Evolutionary conservation across 1,139 yeast genomes (phyloP).

Genomic region (Lodderomyces pseudojiufengensis): DNA sequence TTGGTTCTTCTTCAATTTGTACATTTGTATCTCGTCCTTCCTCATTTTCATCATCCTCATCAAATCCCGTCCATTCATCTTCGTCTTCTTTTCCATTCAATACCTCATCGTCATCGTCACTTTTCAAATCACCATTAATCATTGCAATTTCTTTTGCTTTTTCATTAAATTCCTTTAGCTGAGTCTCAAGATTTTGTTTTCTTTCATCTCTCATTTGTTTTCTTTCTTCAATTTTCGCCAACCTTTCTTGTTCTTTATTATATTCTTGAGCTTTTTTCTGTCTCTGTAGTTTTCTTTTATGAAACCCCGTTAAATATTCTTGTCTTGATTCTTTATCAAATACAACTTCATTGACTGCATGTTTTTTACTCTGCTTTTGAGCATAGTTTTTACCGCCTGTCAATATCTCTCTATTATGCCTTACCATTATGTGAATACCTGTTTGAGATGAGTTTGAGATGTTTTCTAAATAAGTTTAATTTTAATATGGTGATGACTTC

Average conservation of each 20-base stretch:
- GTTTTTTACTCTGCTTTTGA: constrained; percentile 57
- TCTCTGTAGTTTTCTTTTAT: constrained; percentile 84
- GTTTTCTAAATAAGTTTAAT: no score
- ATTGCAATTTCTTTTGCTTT: constrained; percentile 45
- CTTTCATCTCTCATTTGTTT: constrained; percentile 66
- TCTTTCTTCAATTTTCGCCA: constrained; percentile 73
- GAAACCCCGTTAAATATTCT: constrained; percentile 92
- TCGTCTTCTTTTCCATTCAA: constrained; percentile 22
- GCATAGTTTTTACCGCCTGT: constrained; percentile 85
- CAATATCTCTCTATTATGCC: constrained; percentile 74
- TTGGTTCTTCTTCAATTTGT: constrained; percentile 16
- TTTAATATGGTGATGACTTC: no score
- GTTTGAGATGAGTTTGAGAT: no score
- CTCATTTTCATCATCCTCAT: constrained; percentile 20
- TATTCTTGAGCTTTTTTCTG: constrained; percentile 80
- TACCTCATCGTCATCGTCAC: constrained; percentile 25
- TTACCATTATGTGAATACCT: constrained; percentile 9
- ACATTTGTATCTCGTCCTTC: constrained; percentile 20
- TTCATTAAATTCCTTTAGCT: constrained; percentile 55
- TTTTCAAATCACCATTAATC: constrained; percentile 29
- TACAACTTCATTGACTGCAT: constrained; percentile 73
- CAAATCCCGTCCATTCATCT: constrained; percentile 12
- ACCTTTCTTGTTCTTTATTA: constrained; percentile 71
- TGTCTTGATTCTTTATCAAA: constrained; percentile 72
- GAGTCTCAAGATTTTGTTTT: constrained; percentile 60